Evolutionary conservation across 73 alveolate species (phyloP).

Genomic region (Paramecium biaurelia): DNA sequence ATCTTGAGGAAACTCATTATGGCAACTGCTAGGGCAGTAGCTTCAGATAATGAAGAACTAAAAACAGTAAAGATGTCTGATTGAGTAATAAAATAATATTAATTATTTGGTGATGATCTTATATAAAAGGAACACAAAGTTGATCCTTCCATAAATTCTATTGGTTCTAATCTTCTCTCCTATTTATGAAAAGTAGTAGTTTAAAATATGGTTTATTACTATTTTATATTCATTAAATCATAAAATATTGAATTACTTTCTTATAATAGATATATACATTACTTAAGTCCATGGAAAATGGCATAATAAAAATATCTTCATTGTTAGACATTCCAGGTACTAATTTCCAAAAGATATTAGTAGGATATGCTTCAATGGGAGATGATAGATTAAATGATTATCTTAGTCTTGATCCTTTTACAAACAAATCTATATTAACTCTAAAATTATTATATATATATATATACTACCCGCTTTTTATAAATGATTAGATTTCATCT

Average conservation of each 20-base stretch:
- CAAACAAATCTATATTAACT: neutral
- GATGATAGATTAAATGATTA: neutral
- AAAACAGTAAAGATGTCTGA: neutral
- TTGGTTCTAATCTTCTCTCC: neutral
- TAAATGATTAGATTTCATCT: neutral
- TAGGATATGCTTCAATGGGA: neutral
- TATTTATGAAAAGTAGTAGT: neutral
- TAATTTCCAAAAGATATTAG: neutral
- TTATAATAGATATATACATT: neutral
- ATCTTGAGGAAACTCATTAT: neutral
- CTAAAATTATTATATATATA: neutral
- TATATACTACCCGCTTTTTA: neutral
- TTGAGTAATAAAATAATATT: neutral
- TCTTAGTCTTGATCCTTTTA: neutral
- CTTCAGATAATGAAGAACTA: neutral
- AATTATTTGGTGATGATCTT: neutral
- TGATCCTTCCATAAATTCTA: neutral
- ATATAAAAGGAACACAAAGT: neutral
- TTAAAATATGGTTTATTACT: neutral
- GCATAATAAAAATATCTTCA: neutral
- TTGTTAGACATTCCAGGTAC: neutral
- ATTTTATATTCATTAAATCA: neutral
- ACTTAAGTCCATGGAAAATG: neutral
- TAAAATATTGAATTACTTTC: neutral
- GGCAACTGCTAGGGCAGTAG: slow-evolving; percentile 6